A percentile compares a stretch with the other conserved stretches of the same genome.
phyloP scores from a whole-genome alignment of 1,284 basidiomycete species.

The Fomes fomentarius region DNA sequence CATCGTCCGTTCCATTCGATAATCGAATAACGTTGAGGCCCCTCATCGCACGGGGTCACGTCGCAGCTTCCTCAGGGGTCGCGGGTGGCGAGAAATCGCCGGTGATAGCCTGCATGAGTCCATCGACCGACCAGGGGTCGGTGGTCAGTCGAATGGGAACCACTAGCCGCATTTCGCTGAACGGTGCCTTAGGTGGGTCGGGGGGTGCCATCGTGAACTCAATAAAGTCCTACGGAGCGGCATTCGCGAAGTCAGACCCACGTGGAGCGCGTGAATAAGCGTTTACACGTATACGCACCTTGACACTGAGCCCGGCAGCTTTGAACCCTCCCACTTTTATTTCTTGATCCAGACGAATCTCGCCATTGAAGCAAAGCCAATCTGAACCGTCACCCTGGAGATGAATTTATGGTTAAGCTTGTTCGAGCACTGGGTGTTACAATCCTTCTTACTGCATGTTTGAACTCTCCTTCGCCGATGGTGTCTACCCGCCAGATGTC shows the following conservation, averaged over 20 bases:
- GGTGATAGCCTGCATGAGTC: conserved; percentile 20
- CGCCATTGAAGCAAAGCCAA: conserved; percentile 64
- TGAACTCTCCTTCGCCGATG: conserved; percentile 66
- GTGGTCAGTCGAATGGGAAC: conserved; percentile 71
- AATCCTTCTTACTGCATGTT: conserved; percentile 48
- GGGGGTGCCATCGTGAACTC: conserved; percentile 61
- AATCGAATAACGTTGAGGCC: too few species aligned
- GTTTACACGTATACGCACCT: conserved; percentile 42
- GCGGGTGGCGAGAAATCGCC: conserved; percentile 31
- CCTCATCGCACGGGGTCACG: too few species aligned
- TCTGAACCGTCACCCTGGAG: conserved; percentile 59
- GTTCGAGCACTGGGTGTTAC: neutral
- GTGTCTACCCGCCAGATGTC: conserved; percentile 71
- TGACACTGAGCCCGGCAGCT: conserved; percentile 65
- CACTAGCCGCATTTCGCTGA: conserved; percentile 58
- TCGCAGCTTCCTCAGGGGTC: conserved; percentile 21
- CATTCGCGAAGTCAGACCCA: conserved; percentile 5
- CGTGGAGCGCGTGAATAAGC: neutral
- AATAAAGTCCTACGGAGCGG: conserved; percentile 56
- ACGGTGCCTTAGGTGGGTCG: conserved; percentile 55
- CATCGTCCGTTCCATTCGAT: neutral
- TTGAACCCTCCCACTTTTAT: conserved; percentile 62
- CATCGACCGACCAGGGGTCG: conserved; percentile 56
- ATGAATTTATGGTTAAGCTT: neutral
- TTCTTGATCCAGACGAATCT: conserved; percentile 52